A percentile compares a stretch with the other conserved stretches of the same genome.
These are phyloP conservation scores for Aaosphaeria pasadenensis DNA, from an alignment of 2,329 filamentous ascomycete species.

Conservation along the genomic window DNA sequence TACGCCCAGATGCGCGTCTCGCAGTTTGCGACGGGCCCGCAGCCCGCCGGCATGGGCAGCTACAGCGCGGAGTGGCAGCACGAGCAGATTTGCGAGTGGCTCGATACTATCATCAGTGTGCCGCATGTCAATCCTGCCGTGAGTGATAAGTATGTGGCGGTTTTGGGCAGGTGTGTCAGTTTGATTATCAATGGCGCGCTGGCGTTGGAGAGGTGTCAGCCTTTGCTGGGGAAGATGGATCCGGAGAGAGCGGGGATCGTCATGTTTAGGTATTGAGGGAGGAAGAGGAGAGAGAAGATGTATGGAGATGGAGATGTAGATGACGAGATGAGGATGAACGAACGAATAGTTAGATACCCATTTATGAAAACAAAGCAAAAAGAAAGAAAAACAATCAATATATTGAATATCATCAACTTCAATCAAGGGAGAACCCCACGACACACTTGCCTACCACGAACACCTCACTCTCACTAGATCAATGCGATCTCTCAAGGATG, in stretches of 20 bases:
- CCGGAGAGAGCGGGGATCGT: conserved; percentile 35
- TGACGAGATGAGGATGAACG: neutral
- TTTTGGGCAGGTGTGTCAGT: conserved; percentile 31
- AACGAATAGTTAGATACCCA: too few relatives aligned
- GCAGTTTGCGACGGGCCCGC: conserved; percentile 6
- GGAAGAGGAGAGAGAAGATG: neutral
- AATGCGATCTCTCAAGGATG: too few relatives aligned
- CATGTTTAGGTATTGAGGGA: conserved; percentile 34
- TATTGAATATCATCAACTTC: too few relatives aligned
- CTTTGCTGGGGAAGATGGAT: conserved; percentile 31
- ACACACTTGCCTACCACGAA: too few relatives aligned
- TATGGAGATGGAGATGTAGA: neutral
- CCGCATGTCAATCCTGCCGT: conserved; percentile 19
- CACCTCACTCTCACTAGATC: too few relatives aligned
- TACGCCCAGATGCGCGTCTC: conserved; percentile 24
- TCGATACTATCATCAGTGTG: conserved; percentile 27
- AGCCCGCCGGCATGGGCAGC: conserved; percentile 4
- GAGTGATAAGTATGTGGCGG: conserved; percentile 27
- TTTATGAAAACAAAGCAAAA: too few relatives aligned
- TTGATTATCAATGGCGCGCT: conserved; percentile 38
- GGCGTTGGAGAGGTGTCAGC: conserved; percentile 22
- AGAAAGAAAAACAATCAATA: too few relatives aligned
- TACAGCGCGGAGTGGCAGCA: conserved; percentile 28
- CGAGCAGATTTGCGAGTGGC: conserved; percentile 34
- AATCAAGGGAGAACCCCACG: too few relatives aligned